Percentiles rank a stretch among this genome's conserved stretches.
phyloP scores from a whole-genome alignment of 257 asterid genomes.

The Catharanthus roseus region DNA sequence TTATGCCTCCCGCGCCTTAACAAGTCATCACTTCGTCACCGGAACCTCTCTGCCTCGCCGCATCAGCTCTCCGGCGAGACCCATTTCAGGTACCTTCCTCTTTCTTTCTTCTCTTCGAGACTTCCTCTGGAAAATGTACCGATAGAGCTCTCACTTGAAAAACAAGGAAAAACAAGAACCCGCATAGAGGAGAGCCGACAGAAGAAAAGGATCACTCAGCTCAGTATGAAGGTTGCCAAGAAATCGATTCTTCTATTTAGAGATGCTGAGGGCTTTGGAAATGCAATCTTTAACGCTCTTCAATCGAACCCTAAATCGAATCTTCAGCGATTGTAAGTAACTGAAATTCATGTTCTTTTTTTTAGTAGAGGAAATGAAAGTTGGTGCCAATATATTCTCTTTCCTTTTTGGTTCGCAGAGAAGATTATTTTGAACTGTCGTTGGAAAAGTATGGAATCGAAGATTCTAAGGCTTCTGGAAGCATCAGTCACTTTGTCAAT shows the following conservation, averaged over 20 bases:
- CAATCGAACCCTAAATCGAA: conserved; percentile 39
- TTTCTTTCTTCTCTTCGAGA: no score
- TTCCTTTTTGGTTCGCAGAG: conserved; percentile 29
- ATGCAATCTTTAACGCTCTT: conserved; percentile 49
- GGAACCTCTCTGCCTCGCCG: no score
- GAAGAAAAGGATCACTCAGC: no score
- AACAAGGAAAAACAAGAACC: no score
- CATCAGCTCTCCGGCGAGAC: no score
- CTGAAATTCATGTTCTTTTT: background rate
- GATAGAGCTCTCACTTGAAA: no score
- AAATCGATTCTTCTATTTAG: conserved; percentile 54
- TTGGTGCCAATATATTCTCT: background rate
- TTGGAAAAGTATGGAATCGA: conserved; percentile 59
- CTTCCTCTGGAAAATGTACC: no score
- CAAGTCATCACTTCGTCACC: no score
- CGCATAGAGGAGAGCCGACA: no score
- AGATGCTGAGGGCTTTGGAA: conserved; percentile 50
- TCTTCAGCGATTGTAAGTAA: conserved; percentile 39
- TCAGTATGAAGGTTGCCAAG: conserved; percentile 29
- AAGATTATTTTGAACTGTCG: conserved; percentile 52
- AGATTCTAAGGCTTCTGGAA: conserved; percentile 50
- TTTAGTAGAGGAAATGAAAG: background rate
- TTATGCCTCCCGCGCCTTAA: no score
- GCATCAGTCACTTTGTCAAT: conserved; percentile 45
- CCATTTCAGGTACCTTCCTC: no score